Evolutionary conservation across 305 asterid genomes (phyloP).

Genomic region (Salvia sclarea): DNA sequence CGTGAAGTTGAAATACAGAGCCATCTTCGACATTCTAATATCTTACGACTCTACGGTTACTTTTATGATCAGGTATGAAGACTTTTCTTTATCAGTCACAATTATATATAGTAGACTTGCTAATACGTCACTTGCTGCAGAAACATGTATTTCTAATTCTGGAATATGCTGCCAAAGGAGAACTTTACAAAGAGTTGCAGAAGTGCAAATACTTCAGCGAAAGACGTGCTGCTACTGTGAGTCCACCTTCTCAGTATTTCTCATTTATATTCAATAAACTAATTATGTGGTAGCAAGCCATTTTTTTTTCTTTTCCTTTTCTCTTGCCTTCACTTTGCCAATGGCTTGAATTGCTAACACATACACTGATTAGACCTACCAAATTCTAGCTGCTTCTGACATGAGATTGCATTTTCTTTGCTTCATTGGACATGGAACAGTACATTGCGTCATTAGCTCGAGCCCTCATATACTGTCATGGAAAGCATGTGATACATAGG

Average conservation of each 20-base stretch:
- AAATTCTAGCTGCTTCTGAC: slow-evolving; percentile 24
- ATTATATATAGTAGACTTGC: slow-evolving; percentile 2
- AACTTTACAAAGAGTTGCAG: slow-evolving; percentile 86
- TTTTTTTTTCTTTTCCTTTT: neutral
- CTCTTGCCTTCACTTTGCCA: slow-evolving; percentile 14
- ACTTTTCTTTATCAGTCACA: slow-evolving; percentile 2
- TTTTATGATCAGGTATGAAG: slow-evolving; percentile 80
- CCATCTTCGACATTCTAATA: slow-evolving; percentile 95
- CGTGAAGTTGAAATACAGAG: slow-evolving; percentile 98
- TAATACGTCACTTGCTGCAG: slow-evolving; percentile 43
- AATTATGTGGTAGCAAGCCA: too few species aligned
- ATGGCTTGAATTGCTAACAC: too few species aligned
- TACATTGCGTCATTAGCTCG: slow-evolving; percentile 83
- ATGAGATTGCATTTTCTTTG: slow-evolving; percentile 7
- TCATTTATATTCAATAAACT: too few species aligned
- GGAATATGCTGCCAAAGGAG: slow-evolving; percentile 96
- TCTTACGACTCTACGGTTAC: slow-evolving; percentile 86
- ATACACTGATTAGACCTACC: neutral
- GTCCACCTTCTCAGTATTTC: too few species aligned
- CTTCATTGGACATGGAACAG: slow-evolving; percentile 32
- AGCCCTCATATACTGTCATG: slow-evolving; percentile 91
- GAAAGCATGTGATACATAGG: slow-evolving; percentile 90
- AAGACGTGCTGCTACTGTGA: slow-evolving; percentile 91
- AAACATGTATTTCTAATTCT: slow-evolving; percentile 88
- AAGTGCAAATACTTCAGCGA: slow-evolving; percentile 86